Conservation (phyloP, 345 rosid species). For the Moricandia moricandioides region DNA sequence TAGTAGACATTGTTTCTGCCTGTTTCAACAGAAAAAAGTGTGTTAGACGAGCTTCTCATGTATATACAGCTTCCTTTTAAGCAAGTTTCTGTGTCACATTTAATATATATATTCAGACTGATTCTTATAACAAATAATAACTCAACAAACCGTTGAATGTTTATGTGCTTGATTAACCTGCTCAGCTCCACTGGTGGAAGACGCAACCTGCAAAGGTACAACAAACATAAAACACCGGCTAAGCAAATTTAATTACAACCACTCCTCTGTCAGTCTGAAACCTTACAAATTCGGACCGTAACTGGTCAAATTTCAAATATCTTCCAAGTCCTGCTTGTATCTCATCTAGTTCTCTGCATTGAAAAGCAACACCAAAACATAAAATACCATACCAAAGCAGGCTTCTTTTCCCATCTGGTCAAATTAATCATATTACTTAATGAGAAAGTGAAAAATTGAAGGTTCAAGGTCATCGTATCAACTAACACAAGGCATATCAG, state of each 20-base stretch:
- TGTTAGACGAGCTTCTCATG: constrained; percentile 7
- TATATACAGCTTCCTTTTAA: not conserved
- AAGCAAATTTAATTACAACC: constrained; percentile 8
- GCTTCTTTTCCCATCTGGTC: constrained; percentile 2
- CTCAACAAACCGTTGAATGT: constrained; percentile 49
- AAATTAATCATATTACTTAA: not conserved
- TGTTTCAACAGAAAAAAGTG: constrained; percentile 32
- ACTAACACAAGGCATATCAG: constrained; percentile 16
- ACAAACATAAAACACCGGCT: constrained; percentile 22
- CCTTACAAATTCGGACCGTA: constrained; percentile 51
- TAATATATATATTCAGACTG: constrained; percentile 1
- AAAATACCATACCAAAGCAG: constrained; percentile 12
- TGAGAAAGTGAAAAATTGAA: not conserved
- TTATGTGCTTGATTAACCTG: constrained; percentile 44
- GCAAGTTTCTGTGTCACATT: not conserved
- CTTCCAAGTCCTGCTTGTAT: constrained; percentile 49
- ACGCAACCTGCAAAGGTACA: constrained; percentile 45
- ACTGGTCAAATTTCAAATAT: constrained; percentile 42
- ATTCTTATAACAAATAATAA: not conserved
- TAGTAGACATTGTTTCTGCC: constrained; percentile 50
- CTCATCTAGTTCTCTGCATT: constrained; percentile 72
- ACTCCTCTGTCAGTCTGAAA: constrained; percentile 32
- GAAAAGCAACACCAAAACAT: constrained; percentile 25
- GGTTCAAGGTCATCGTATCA: not conserved
- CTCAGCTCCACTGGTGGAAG: constrained; percentile 41